Percentiles rank a stretch among this genome's conserved stretches.
Evolutionary conservation across 73 alveolate species (phyloP).

Genomic region (Diophrys sp.): DNA sequence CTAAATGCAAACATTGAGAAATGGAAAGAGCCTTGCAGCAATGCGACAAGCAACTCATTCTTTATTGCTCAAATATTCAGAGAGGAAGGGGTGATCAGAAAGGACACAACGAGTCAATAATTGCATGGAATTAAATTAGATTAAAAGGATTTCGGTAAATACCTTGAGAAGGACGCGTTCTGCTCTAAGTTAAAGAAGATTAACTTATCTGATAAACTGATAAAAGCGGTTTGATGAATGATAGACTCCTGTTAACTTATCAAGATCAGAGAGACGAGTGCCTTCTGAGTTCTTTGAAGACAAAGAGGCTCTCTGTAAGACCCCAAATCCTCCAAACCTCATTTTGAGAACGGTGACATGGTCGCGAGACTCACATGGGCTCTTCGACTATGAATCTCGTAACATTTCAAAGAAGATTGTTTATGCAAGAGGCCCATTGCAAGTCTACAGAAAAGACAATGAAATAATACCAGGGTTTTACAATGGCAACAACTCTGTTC

Average conservation of each 20-base stretch:
- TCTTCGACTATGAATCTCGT: constrained; percentile 12
- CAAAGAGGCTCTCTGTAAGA: not conserved
- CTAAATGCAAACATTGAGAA: not conserved
- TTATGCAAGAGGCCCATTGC: not conserved
- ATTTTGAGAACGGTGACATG: constrained; percentile 10
- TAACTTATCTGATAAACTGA: not conserved
- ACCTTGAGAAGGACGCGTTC: not conserved
- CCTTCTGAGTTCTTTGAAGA: not conserved
- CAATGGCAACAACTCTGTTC: too few relatives aligned
- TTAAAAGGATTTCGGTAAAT: not conserved
- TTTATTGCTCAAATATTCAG: not conserved
- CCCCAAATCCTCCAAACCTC: not conserved
- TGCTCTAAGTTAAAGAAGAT: not conserved
- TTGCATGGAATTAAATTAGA: not conserved
- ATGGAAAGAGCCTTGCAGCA: not conserved
- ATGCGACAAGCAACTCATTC: not conserved
- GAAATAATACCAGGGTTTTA: not conserved
- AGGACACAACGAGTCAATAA: not conserved
- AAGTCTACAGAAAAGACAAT: not conserved
- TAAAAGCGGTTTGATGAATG: not conserved
- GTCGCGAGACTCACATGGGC: constrained; percentile 24
- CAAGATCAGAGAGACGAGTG: not conserved
- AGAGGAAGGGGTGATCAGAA: not conserved
- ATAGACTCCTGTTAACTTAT: too few relatives aligned
- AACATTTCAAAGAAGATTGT: constrained; percentile 8